Percentiles rank a stretch among this genome's conserved stretches.
Conservation (phyloP, 345 rosid genomes). For the Eucalyptus urophylla region DNA sequence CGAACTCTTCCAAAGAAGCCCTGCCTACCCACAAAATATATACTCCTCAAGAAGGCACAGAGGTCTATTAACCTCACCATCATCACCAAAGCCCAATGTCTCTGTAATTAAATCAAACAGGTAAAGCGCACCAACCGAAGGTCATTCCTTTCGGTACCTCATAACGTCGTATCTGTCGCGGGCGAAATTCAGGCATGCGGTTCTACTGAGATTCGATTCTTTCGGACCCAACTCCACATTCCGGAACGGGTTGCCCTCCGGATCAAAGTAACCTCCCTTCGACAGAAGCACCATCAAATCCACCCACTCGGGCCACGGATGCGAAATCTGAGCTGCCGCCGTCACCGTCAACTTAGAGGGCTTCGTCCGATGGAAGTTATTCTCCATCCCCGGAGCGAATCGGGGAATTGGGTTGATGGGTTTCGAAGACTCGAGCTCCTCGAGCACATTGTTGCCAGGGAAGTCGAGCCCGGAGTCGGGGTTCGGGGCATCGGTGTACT, state of each 20-base stretch:
- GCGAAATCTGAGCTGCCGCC: constrained; percentile 21
- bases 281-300: constrained; percentile 40
- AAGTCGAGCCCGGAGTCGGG: background rate
- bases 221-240: constrained; percentile 20
- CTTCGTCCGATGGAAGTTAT: background rate
- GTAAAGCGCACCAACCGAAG: background rate
- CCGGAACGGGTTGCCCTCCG: constrained; percentile 22
- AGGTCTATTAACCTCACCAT: background rate
- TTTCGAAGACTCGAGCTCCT: constrained; percentile 10
- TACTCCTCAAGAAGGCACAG: background rate
- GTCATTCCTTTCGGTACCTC: constrained; percentile 22
- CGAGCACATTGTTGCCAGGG: background rate
- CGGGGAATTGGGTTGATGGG: background rate
- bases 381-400: background rate
- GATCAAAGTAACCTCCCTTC: constrained; percentile 50
- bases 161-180: constrained; percentile 51
- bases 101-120: constrained; percentile 5
- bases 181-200: constrained; percentile 72
- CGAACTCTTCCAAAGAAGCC: background rate
- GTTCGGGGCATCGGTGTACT: background rate
- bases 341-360: background rate
- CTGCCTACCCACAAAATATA: background rate
- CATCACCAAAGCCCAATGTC: background rate
- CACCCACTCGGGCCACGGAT: constrained; percentile 84
- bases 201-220: constrained; percentile 51